Evolutionary conservation across 2,329 filamentous ascomycete genomes (phyloP).

Genomic region (Colletotrichum liriopes): DNA sequence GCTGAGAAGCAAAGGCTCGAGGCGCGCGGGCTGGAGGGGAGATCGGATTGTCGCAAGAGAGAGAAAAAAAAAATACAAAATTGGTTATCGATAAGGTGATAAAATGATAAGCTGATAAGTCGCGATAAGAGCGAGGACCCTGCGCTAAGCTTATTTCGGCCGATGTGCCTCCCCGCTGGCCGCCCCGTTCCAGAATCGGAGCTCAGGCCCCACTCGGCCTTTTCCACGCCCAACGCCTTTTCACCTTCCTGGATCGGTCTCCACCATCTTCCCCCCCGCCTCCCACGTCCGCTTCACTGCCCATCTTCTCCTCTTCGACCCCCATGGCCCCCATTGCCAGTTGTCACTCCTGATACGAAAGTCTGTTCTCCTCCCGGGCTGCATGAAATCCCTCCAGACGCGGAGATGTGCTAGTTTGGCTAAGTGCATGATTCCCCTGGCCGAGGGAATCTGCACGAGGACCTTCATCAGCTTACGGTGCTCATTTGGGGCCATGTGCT

Average conservation of each 20-base stretch:
- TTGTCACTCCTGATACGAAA: constrained; percentile 12
- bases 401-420: not conserved
- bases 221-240: not conserved
- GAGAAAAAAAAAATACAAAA: constrained; percentile 14
- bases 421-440: constrained; percentile 18
- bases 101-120: not conserved
- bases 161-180: not conserved
- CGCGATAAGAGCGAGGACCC: not conserved
- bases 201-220: constrained; percentile 25
- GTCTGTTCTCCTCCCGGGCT: not conserved
- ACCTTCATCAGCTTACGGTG: constrained; percentile 1
- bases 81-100: constrained; percentile 34
- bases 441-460: not conserved
- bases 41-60: constrained; percentile 10
- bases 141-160: constrained; percentile 23
- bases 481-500: not conserved
- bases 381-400: not conserved
- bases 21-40: not conserved
- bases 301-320: not conserved
- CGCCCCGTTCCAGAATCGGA: constrained; percentile 23
- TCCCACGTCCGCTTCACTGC: constrained; percentile 9
- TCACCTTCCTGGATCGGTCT: constrained; percentile 25
- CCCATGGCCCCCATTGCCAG: constrained; percentile 25
- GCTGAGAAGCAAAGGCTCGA: constrained; percentile 9
- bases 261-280: constrained; percentile 14